Conservation (phyloP, 1,284 basidiomycete genomes). For the Puccinia triticina region DNA sequence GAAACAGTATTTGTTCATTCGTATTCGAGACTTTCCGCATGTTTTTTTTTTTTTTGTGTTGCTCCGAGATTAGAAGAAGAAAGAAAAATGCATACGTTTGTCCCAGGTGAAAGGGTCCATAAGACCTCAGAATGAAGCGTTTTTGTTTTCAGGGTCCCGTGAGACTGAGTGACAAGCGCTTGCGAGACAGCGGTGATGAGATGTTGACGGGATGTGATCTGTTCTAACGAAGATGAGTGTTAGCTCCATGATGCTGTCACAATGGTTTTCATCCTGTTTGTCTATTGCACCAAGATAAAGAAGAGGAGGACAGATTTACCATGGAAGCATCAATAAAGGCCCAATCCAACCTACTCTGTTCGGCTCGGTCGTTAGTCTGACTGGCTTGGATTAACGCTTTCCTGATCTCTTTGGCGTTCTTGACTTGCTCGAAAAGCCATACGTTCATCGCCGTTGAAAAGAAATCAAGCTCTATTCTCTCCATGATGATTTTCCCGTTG, state of each 20-base stretch:
- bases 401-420: conserved; percentile 69
- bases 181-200: conserved; percentile 79
- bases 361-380: conserved; percentile 66
- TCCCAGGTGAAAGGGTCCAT: conserved; percentile 77
- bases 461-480: conserved; percentile 60
- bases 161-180: conserved; percentile 72
- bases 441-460: conserved; percentile 64
- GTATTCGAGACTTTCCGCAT: not conserved
- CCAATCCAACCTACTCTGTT: conserved; percentile 77
- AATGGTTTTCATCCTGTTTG: not conserved
- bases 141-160: conserved; percentile 70
- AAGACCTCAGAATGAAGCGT: conserved; percentile 84
- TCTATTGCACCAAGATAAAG: too few species aligned
- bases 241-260: not conserved
- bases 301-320: conserved; percentile 58
- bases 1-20: not conserved
- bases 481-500: conserved; percentile 57
- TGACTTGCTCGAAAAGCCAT: conserved; percentile 71
- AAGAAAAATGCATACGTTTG: conserved; percentile 67
- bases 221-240: not conserved
- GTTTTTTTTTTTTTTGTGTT: not conserved
- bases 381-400: conserved; percentile 70
- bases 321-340: conserved; percentile 78
- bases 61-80: too few species aligned
- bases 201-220: conserved; percentile 76